Evolutionary conservation across 2,329 filamentous ascomycete species (phyloP), one percentile per base, ranked within the genome.

Genomic region (Cryphonectria nitschkei): DNA sequence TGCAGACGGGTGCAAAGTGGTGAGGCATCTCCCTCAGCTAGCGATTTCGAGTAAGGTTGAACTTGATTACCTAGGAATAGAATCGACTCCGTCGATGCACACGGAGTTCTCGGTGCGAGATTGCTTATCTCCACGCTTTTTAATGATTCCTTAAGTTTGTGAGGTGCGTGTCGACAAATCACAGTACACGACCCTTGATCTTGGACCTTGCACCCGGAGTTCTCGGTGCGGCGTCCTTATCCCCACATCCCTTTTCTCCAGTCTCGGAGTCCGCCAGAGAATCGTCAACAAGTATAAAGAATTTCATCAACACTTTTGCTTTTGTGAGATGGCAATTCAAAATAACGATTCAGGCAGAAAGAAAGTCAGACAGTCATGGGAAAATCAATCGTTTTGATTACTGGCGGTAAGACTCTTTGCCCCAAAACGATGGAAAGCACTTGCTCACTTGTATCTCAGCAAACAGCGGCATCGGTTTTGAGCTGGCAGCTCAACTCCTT

Each of bases 391-490:
- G 29, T 58, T n/a, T 22, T 67, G 19, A 58, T 67, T 37, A 67
- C 65, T 22, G 65, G 65, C 37, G 65, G 65, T 67, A 58, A 16
- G 65, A 26, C n/a, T 32, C 2, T 9, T 34, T 19, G 34, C 26
- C 16, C 14, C 3, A 29, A 29, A 29, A 9, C 9, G 8, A 52
- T 11, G n/a, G 22, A 26, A 52, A 32, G 7, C 26, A 34, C 26
- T 19, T 26, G 37, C 65, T 67, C 14, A 67, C 29, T 16, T 16
- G 9, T 3, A 11, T 32, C 13, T 39, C 65, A 67, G 65, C 34
- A 32, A 67, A 67, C 34, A 29, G 65, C 34, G 65, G 65, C 11
- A 67, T 67, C 19, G 65, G 65, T 8, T 67, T 67, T 8, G 65
- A 67, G 65, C 37, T 67, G 26, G 65, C 41, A 19, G 50, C 65